Evolutionary conservation across 352 stramenopile genomes (phyloP).

Genomic region (Aphanomyces cochlioides): DNA sequence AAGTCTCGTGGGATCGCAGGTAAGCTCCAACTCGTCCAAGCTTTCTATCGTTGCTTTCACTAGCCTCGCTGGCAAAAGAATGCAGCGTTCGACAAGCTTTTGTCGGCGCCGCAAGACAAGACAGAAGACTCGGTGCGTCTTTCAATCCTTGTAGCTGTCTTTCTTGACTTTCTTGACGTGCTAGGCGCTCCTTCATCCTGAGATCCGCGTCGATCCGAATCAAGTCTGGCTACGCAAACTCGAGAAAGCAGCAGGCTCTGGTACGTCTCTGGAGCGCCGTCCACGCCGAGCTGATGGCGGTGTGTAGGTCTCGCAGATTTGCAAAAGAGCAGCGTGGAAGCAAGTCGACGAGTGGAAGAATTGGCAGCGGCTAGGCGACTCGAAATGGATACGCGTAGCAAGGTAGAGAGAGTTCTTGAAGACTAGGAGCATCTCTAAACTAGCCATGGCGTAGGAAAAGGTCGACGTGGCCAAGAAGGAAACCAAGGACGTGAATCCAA

Average conservation of each 20-base stretch:
- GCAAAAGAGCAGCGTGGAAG: constrained; percentile 82
- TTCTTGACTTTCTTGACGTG: too few relatives aligned
- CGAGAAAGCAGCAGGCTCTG: constrained; percentile 66
- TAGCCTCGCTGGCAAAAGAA: constrained; percentile 62
- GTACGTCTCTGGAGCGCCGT: background rate
- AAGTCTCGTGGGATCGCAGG: constrained; percentile 66
- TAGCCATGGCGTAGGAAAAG: constrained; percentile 14
- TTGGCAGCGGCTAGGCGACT: constrained; percentile 60
- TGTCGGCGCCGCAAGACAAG: constrained; percentile 42
- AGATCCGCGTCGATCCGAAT: constrained; percentile 63
- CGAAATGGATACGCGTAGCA: constrained; percentile 66
- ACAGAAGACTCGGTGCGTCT: constrained; percentile 20
- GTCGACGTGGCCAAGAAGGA: constrained; percentile 12
- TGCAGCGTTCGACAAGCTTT: constrained; percentile 79
- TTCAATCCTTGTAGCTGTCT: background rate
- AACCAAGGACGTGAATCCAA: constrained; percentile 65
- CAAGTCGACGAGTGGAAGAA: constrained; percentile 73
- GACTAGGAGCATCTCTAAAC: too few relatives aligned
- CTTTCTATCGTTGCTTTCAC: too few relatives aligned
- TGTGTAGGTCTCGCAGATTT: constrained; percentile 57
- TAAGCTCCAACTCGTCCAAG: background rate
- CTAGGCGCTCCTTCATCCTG: constrained; percentile 30
- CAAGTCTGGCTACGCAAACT: constrained; percentile 79
- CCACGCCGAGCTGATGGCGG: background rate
- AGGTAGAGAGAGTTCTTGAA: constrained; percentile 21